Percentiles rank a stretch among this genome's conserved stretches.
phyloP scores from a whole-genome alignment of 345 rosid genomes.

The Populus nigra region DNA sequence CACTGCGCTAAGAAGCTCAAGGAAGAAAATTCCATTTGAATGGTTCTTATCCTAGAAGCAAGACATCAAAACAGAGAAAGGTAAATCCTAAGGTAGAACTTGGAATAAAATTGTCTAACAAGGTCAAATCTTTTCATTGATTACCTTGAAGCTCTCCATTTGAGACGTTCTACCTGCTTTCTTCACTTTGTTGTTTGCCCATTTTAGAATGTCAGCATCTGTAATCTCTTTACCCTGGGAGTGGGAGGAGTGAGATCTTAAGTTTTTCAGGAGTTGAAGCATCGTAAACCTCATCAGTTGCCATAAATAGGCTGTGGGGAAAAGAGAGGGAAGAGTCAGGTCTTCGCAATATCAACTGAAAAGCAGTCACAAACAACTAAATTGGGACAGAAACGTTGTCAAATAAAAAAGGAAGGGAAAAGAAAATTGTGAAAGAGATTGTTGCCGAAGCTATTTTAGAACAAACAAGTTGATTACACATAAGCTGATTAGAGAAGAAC shows the following conservation, averaged over 20 bases:
- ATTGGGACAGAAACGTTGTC: not conserved
- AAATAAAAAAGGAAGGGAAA: not conserved
- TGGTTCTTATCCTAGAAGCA: conserved; percentile 68
- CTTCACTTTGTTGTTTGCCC: conserved; percentile 93
- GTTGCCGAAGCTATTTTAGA: not conserved
- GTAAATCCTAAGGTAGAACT: not conserved
- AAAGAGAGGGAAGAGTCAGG: conserved; percentile 13
- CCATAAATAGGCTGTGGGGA: conserved; percentile 77
- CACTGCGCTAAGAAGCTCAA: conserved; percentile 83
- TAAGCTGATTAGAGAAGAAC: not conserved
- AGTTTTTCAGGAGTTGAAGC: conserved; percentile 91
- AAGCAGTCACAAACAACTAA: not conserved
- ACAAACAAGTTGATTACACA: not conserved
- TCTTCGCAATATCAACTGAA: not conserved
- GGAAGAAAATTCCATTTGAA: conserved; percentile 76
- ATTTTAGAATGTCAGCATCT: conserved; percentile 74
- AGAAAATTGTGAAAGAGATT: not conserved
- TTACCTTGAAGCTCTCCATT: conserved; percentile 93
- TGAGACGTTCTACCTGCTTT: conserved; percentile 61
- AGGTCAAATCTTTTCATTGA: conserved; percentile 1
- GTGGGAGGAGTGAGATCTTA: conserved; percentile 56
- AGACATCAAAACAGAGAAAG: conserved; percentile 14
- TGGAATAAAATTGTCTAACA: not conserved
- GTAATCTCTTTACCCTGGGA: conserved; percentile 93
- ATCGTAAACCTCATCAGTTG: conserved; percentile 94